Evolutionary conservation across 306 rosid genomes (phyloP), one percentile per base, ranked within the genome.

Genomic region (Trichosanthes truncata): DNA sequence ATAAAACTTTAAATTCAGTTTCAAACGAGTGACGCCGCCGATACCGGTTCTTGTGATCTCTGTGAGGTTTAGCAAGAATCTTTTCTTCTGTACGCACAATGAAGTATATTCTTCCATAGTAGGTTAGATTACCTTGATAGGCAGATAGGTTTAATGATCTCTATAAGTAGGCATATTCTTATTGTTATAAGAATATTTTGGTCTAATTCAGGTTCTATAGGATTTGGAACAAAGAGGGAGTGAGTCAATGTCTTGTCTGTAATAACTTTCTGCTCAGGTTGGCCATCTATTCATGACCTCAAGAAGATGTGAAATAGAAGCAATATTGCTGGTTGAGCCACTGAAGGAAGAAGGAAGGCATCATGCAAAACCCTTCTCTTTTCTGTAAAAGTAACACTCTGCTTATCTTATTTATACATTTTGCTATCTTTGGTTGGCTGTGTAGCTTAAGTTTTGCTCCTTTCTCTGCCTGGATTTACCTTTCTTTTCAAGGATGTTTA

Each of bases 21-120:
- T 71, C 73, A 74, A 55, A 84, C 2, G 88, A 84, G 91, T 79
- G 85, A 82, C 41, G 8, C 55, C 6, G 9, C 7, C 7, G 57
- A 74, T 74, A 71, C 55, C 76, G 63, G 85, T 77, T 83, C 80
- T 38, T 85, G 88, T 80, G 65, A 84, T 83, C 76, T 85, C 52
- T 84, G 89, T 88, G 94, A 91, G 91, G 89, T 86, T 89, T 86
- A 85, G 87, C 87, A 88, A 85, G 87, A 89, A 87, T 83, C 79
- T 73, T 66, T 90, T 87, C 95, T 84, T 85, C 89, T 83, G 85
- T 83, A 72, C 84, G 78, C 89, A 81, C 85, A 83, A 79, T 83
- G 92, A 85, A 52, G 72, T 79, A 35, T 48, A 83, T 87, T 89
- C 79, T 84, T 93, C 91, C 86, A 79, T 80, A 85, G 81, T 89